Evolutionary conservation across 164 flowering plant species (phyloP).

Genomic region (Nymphaea colorata): DNA sequence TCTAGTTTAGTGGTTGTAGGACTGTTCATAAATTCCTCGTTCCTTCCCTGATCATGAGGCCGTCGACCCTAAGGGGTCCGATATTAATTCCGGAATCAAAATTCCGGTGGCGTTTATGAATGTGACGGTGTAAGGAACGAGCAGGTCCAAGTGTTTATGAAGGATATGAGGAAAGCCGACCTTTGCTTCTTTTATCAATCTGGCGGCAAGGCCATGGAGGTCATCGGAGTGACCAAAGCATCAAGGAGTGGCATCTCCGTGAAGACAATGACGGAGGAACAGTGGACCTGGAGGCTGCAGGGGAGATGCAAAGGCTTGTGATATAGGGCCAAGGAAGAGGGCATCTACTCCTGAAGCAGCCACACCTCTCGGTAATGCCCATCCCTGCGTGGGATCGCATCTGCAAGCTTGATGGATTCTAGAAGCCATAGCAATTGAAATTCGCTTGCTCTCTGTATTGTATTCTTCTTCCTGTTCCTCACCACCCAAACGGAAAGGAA

Average conservation of each 20-base stretch:
- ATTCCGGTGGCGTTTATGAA: constrained; percentile 30
- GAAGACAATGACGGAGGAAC: constrained; percentile 28
- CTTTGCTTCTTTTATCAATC: constrained; percentile 98
- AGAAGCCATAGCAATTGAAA: constrained; percentile 16
- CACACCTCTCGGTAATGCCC: constrained; percentile 84
- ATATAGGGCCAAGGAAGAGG: constrained; percentile 39
- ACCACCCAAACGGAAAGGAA: no score
- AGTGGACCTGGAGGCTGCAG: constrained; percentile 71
- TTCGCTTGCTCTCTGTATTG: no score
- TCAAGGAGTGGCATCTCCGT: constrained; percentile 48
- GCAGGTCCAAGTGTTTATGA: constrained; percentile 80
- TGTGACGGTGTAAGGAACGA: constrained; percentile 98
- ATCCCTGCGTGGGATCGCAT: constrained; percentile 62
- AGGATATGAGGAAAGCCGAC: constrained; percentile 56
- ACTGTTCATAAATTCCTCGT: no score
- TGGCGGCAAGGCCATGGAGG: constrained; percentile 53
- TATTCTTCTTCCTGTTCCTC: no score
- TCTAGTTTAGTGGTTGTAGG: no score
- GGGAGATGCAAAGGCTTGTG: constrained; percentile 69
- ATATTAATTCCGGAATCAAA: no score
- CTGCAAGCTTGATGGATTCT: constrained; percentile 57
- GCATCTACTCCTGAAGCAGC: constrained; percentile 54
- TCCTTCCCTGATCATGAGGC: no score
- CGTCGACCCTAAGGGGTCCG: no score
- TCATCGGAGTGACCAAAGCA: constrained; percentile 74